Conservation (phyloP, 164 flowering plant genomes). For the Berberis thunbergii region DNA sequence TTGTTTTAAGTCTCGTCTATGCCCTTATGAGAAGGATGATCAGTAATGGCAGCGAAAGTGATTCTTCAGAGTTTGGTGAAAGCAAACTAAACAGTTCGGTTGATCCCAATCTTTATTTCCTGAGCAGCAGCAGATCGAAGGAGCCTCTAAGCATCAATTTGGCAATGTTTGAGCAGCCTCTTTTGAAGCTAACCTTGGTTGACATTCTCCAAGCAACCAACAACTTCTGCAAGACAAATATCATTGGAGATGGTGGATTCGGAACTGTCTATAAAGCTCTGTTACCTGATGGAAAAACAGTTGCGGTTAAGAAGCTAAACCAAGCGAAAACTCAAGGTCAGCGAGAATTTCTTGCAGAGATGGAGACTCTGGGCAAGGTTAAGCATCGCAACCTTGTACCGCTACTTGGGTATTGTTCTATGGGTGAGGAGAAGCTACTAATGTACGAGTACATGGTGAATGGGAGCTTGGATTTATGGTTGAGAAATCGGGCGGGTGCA, state of each 20-base stretch:
- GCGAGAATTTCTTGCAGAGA: not conserved
- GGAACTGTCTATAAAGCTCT: not conserved
- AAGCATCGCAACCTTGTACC: not conserved
- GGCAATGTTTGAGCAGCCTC: not conserved
- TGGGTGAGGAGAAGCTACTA: not conserved
- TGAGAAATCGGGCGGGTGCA: not conserved
- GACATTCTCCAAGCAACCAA: not conserved
- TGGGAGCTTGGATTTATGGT: not conserved
- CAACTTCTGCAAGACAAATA: not conserved
- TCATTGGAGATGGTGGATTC: not conserved
- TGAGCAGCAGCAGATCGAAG: slow-evolving; percentile 40
- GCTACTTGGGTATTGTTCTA: no score
- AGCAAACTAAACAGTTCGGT: slow-evolving; percentile 34
- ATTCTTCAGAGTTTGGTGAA: slow-evolving; percentile 27
- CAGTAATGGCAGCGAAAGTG: slow-evolving; percentile 15
- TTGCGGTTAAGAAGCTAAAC: not conserved
- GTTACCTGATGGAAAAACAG: not conserved
- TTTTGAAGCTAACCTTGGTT: not conserved
- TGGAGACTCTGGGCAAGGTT: not conserved
- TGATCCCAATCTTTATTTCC: slow-evolving; percentile 40
- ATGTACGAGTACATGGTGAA: not conserved
- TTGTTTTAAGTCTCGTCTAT: slow-evolving; percentile 22
- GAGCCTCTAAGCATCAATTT: not conserved
- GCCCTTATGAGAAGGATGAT: slow-evolving; percentile 25
- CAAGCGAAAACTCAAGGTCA: not conserved